These are phyloP conservation scores for Tylopilus balloui DNA, from an alignment of 768 basidiomycete genomes.

Conservation along the genomic window DNA sequence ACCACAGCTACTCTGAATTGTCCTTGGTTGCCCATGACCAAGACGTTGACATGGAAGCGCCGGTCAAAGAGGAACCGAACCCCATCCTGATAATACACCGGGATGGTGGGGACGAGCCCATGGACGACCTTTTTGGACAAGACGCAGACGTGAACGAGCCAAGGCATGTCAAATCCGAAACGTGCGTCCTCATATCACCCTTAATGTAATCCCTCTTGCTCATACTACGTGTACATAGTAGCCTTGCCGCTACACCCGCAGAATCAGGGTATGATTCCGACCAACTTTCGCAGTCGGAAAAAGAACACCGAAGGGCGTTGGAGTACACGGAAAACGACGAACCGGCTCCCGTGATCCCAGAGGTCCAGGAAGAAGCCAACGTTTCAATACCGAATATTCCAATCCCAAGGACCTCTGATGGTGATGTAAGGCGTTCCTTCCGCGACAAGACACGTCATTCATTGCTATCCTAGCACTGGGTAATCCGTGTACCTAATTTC, in stretches of 20 bases:
- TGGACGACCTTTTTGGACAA: constrained; percentile 79
- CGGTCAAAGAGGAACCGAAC: constrained; percentile 15
- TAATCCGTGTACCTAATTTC: constrained; percentile 90
- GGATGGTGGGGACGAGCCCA: constrained; percentile 44
- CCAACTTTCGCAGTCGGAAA: constrained; percentile 58
- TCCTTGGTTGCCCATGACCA: constrained; percentile 15
- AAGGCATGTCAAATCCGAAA: constrained; percentile 42
- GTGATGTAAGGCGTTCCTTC: constrained; percentile 52
- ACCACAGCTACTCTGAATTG: constrained; percentile 13
- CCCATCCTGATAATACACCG: neutral
- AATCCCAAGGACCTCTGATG: constrained; percentile 73
- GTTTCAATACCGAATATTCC: constrained; percentile 86
- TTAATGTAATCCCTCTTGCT: constrained; percentile 13
- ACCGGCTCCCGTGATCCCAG: constrained; percentile 50
- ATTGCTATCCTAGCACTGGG: constrained; percentile 59
- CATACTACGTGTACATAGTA: constrained; percentile 20
- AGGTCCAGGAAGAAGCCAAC: constrained; percentile 64
- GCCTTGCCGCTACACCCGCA: constrained; percentile 36
- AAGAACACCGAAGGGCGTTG: constrained; percentile 54
- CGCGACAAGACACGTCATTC: constrained; percentile 2
- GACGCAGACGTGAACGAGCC: constrained; percentile 47
- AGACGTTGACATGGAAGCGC: constrained; percentile 42
- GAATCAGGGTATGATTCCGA: constrained; percentile 60
- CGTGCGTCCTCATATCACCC: constrained; percentile 32
- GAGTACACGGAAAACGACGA: constrained; percentile 82